Base-by-base conservation (phyloP, 352 stramenopile species). In the Phytopythium delawarense region DNA sequence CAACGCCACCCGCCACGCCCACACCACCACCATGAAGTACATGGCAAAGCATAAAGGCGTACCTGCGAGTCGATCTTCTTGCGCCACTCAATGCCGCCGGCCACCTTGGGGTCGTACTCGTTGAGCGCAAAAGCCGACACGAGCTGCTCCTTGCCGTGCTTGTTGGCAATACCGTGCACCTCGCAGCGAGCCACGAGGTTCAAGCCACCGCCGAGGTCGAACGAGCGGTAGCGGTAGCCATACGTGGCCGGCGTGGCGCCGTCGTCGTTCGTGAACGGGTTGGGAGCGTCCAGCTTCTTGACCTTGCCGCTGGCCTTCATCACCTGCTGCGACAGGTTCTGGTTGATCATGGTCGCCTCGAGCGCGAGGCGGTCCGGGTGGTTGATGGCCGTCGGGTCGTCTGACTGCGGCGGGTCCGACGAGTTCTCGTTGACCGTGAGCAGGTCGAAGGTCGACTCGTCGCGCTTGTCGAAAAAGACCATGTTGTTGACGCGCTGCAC, bases 301-400 rank as follows among this genome's bases (percentile, higher is more conserved):
- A 64, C 70, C 6, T 72, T 75, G 44, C 64, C 66, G 23, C 56
- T 64, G 16, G 39, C 49, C 63, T 96, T 92, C 30, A 99, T 77
- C 45, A 98, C 96, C 75, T 99, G 96, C 71, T 99, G 97, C 32
- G 96, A 98, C 73, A 99, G 96, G 74, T 99, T 99, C 74, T 99
- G 96, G 80, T 99, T 99, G 74, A 99, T 98, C 84, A 97, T 98
- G 7, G 97, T 99, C 2, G 96, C 96, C 63, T 99, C 97, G 7
- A 99, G 79, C 61, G 81, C 94, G 15, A 99, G 83, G 28, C 96
- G 87, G 76, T 99, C 94, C 18, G 96, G 95, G 63, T 96, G 94
- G 83, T 99, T 99, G 68, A 99, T 97, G 66, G 89, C 86, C 57
- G 95, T 87, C n/a, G 84, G 75, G 58, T 96, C 88, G 30, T 96